Percentiles rank a stretch among this genome's conserved stretches.
These are phyloP conservation scores for Neurospora sp. DNA, from an alignment of 2,329 filamentous ascomycete species.

Conservation along the genomic window DNA sequence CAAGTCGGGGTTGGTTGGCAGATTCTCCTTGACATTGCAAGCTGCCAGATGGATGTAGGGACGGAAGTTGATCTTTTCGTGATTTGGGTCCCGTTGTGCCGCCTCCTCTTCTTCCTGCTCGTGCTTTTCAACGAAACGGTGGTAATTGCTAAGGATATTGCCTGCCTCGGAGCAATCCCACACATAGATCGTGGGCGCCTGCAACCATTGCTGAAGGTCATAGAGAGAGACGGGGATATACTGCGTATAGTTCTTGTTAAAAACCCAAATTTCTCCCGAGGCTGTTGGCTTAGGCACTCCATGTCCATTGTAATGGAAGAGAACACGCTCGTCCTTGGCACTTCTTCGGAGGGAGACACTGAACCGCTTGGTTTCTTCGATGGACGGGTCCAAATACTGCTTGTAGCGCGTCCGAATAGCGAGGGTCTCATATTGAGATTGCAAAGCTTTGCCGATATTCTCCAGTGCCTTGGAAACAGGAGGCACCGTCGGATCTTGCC, in stretches of 20 bases:
- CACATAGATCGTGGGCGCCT: conserved; percentile 89
- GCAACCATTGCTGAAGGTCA: conserved; percentile 90
- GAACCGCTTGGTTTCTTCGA: conserved; percentile 96
- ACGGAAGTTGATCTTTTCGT: conserved; percentile 62
- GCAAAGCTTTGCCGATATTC: conserved; percentile 91
- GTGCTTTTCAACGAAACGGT: conserved; percentile 90
- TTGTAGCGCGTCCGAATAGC: conserved; percentile 96
- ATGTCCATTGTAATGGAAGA: conserved; percentile 99
- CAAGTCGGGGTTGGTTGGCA: conserved; percentile 87
- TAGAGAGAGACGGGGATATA: conserved; percentile 96
- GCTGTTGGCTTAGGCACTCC: conserved; percentile 92
- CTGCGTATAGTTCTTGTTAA: conserved; percentile 97
- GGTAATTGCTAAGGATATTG: conserved; percentile 91
- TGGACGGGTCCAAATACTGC: conserved; percentile 89
- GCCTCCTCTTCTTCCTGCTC: conserved; percentile 77
- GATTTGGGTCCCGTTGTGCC: conserved; percentile 66
- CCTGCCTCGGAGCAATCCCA: conserved; percentile 97
- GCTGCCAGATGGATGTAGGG: conserved; percentile 84
- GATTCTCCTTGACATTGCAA: conserved; percentile 79
- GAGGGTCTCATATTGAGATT: conserved; percentile 90
- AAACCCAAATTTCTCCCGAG: conserved; percentile 98
- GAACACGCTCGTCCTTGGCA: conserved; percentile 87
- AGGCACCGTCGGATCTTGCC: conserved; percentile 81
- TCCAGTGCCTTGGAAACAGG: conserved; percentile 79
- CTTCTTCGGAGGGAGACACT: conserved; percentile 82